phyloP scores from a whole-genome alignment of 2,329 filamentous ascomycete species.

The Sarocladium oryzae region DNA sequence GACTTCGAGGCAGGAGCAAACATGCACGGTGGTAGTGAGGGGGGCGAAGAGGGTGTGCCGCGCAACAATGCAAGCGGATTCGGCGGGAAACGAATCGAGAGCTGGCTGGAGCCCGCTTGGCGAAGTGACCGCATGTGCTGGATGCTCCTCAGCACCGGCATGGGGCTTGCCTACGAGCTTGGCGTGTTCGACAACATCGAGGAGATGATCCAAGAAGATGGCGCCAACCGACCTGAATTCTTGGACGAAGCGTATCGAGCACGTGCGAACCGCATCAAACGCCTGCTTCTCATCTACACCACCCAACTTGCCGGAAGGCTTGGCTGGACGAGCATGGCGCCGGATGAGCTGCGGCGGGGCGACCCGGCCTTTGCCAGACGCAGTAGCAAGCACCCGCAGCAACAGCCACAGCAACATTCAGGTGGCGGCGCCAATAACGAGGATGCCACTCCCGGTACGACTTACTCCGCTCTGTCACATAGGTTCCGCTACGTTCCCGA shows the following conservation, averaged over 20 bases:
- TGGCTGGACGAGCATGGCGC: slow-evolving; percentile 90
- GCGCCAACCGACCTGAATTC: slow-evolving; percentile 57
- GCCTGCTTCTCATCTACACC: slow-evolving; percentile 82
- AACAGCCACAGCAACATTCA: slow-evolving; percentile 40
- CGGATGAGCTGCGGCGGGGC: slow-evolving; percentile 54
- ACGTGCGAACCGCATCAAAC: slow-evolving; percentile 73
- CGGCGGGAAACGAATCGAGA: slow-evolving; percentile 80
- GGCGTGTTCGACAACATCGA: slow-evolving; percentile 92
- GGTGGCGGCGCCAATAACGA: slow-evolving; percentile 33
- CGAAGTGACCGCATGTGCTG: slow-evolving; percentile 92
- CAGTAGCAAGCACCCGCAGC: neutral
- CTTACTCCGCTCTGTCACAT: slow-evolving; percentile 43
- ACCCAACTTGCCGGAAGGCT: slow-evolving; percentile 90
- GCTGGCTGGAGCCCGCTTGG: slow-evolving; percentile 96
- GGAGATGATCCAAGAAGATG: slow-evolving; percentile 54
- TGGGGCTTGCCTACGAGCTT: slow-evolving; percentile 85
- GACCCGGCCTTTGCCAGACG: slow-evolving; percentile 44
- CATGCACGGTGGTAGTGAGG: neutral
- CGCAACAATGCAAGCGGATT: slow-evolving; percentile 34
- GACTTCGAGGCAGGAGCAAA: slow-evolving; percentile 38
- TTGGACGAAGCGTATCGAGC: slow-evolving; percentile 73
- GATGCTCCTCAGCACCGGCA: slow-evolving; percentile 91
- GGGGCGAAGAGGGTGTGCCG: slow-evolving; percentile 1
- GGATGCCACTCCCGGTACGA: slow-evolving; percentile 56
- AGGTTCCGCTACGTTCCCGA: slow-evolving; percentile 62